Conservation (phyloP, 768 basidiomycete species). For the Coprinopsis cinerea region DNA sequence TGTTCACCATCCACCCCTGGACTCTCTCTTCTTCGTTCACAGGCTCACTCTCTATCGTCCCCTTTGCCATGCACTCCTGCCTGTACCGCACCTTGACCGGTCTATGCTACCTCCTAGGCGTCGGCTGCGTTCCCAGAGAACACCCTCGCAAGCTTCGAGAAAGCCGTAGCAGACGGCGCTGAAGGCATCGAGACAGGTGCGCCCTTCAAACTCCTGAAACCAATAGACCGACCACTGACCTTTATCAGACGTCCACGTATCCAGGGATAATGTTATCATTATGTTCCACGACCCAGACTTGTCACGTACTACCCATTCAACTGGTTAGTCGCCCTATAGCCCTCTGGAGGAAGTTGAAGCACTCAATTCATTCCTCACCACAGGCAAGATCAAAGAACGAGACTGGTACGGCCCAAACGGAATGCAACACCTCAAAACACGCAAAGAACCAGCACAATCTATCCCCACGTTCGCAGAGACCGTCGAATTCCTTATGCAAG, state of each 20-base stretch:
- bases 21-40: too few relatives aligned
- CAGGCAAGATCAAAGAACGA: constrained; percentile 62
- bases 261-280: constrained; percentile 74
- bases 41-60: too few relatives aligned
- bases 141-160: constrained; percentile 89
- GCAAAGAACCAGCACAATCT: constrained; percentile 70
- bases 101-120: too few relatives aligned
- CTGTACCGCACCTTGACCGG: too few relatives aligned
- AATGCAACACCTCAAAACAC: constrained; percentile 73
- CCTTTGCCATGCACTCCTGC: too few relatives aligned
- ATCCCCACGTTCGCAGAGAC: constrained; percentile 93
- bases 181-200: constrained; percentile 97
- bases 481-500: constrained; percentile 68
- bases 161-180: constrained; percentile 88
- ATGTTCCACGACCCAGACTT: constrained; percentile 96
- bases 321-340: constrained; percentile 34
- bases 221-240: constrained; percentile 47
- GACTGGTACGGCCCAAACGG: constrained; percentile 62
- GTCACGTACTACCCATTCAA: constrained; percentile 73
- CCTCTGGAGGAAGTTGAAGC: constrained; percentile 5
- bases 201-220: constrained; percentile 29
- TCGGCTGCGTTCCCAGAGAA: constrained; percentile 86
- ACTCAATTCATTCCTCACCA: constrained; percentile 6
- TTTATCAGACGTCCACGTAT: constrained; percentile 87
- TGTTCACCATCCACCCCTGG: too few relatives aligned